These are phyloP conservation scores for Stachybotrys chartarum DNA, from an alignment of 2,329 filamentous ascomycete species.

Conservation along the genomic window DNA sequence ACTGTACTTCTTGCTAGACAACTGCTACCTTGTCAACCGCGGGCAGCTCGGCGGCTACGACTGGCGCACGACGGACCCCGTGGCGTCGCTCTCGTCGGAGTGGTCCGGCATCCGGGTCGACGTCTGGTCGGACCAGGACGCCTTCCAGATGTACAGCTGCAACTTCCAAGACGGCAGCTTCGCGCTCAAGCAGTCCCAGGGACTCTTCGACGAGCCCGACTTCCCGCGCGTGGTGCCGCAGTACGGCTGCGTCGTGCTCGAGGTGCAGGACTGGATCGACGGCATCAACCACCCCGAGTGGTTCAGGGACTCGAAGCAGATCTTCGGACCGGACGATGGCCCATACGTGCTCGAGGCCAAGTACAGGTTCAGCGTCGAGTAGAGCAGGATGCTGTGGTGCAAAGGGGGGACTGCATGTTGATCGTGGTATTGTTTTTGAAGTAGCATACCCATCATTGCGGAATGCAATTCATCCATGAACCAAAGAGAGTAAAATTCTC, in stretches of 20 bases:
- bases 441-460: too few species aligned
- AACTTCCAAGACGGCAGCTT: constrained; percentile 65
- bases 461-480: too few species aligned
- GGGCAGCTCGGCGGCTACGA: constrained; percentile 48
- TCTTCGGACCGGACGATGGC: constrained; percentile 51
- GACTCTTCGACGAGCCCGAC: constrained; percentile 44
- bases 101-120: constrained; percentile 82
- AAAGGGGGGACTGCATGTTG: background rate
- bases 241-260: constrained; percentile 83
- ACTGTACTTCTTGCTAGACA: constrained; percentile 36
- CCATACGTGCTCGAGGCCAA: constrained; percentile 56
- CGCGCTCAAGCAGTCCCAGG: constrained; percentile 64
- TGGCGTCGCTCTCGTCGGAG: constrained; percentile 61
- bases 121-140: constrained; percentile 75
- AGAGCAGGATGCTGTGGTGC: background rate
- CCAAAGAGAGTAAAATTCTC: too few species aligned
- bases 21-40: constrained; percentile 63
- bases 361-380: constrained; percentile 44
- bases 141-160: constrained; percentile 85
- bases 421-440: too few species aligned
- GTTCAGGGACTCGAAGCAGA: constrained; percentile 57
- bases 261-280: constrained; percentile 91
- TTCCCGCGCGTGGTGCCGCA: constrained; percentile 59
- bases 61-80: constrained; percentile 54
- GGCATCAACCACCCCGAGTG: constrained; percentile 89